Evolutionary conservation across 2,329 filamentous ascomycete genomes (phyloP), one percentile per base, ranked within the genome.

Genomic region (Byssoonygena ceratinophila): DNA sequence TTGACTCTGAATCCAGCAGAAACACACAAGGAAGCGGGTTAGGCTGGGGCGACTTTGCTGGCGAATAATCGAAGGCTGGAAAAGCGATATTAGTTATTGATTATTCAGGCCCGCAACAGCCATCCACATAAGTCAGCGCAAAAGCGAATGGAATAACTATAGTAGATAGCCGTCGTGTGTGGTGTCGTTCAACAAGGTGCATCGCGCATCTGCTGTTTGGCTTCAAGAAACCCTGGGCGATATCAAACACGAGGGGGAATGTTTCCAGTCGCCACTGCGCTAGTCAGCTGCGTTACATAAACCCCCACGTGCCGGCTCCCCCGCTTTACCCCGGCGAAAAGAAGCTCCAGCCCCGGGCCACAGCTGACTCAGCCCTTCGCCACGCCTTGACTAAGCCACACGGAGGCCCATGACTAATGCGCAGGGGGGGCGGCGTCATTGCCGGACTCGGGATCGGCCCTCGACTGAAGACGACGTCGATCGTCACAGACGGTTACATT

Each of bases 401-500:
- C n/a, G 25, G 20, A 18, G 29, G 44, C 29, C 43, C 43, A 4
- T 20, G 25, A 3, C 32, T 14, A n/a, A n/a, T n/a, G n/a, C n/a
- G n/a, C n/a, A n/a, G n/a, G n/a, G 14, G 4, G 32, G 14, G 14
- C 4, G 5, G 16, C n/a, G 16, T 39, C 36, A 9, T 4, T 9
- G 3, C 37, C 37, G 27, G 37, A 23, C 47, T 34, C 47, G 47
- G 39, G 36, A 41, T 49, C 22, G 25, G 18, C 31, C n/a, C 22
- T 25, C 6, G 23, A 45, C 23, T 20, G 11, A 22, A 11, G 22
- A 16, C 47, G 39, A 22, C 47, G 47, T 41, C 47, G 47, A 50
- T 50, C 47, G 27, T 23, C 36, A 18, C n/a, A 12, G 47, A 50
- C 47, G 47, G 47, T 50, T 50, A 50, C 47, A 50, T 50, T 27